Evolutionary conservation across 2,329 filamentous ascomycete species (phyloP), one percentile per base, ranked within the genome.

Genomic region (Aureobasidium mangrovei): DNA sequence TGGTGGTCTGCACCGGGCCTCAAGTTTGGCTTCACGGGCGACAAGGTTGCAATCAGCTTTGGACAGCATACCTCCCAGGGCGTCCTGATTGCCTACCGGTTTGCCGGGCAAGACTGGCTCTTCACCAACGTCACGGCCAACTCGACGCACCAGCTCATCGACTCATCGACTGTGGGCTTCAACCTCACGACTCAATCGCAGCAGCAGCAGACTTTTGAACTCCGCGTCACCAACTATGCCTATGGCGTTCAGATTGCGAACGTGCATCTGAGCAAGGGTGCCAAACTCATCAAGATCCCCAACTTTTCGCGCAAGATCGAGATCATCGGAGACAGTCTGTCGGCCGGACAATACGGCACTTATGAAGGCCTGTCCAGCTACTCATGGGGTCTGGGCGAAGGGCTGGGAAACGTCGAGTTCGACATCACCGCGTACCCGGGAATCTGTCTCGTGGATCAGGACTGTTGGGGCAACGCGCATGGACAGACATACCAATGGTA

Each of bases 181-280:
- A 70, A 73, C 47, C 61, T 73, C 38, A 74, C 71, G 0, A 66
- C 67, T 8, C 70, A 75, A 0, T 61, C 53, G 26, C 59, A 75
- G 24, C 70, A 64, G 39, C 74, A 74, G 1, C 72, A 73, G 32
- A 74, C 71, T 0, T 80, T 83, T 55, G 79, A 83, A 62, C 65
- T 83, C 60, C 70, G 79, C 62, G 79, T 83, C 12, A 79, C 79
- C 1, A 83, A 83, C 60, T 83, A 78, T 79, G 78, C 72, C 12
- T 77, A 77, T 59, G 79, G 79, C 8, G 73, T 83, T 3, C 80
- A 83, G 64, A 74, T 83, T 42, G 68, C 70, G 18, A 69, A 73
- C 6, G 71, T 83, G 2, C 76, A 80, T 53, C 69, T 81, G 10
- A 70, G 69, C 2, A 64, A 67, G 3, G 70, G 70, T 4, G 69